Conservation (phyloP, 2,329 filamentous ascomycete species). For the Coleophoma crateriformis region DNA sequence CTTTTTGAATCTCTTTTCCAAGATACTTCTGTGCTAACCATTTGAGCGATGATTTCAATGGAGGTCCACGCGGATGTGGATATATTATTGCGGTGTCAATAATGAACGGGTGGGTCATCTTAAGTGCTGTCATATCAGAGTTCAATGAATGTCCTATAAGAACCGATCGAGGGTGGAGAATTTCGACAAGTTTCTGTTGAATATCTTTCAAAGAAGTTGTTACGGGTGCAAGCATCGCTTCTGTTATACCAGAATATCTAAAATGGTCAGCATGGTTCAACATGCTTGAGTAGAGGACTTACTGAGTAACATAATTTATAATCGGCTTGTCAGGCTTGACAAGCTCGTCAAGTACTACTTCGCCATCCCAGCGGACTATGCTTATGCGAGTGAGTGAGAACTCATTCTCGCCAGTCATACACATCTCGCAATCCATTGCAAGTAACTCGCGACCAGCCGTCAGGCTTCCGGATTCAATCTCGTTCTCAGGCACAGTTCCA, state of each 20-base stretch:
- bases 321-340: slow-evolving; percentile 89
- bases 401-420: slow-evolving; percentile 72
- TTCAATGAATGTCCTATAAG: slow-evolving; percentile 78
- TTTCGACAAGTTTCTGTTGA: slow-evolving; percentile 66
- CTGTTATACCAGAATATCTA: slow-evolving; percentile 83
- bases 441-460: slow-evolving; percentile 76
- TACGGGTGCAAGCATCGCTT: slow-evolving; percentile 73
- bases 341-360: slow-evolving; percentile 78
- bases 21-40: slow-evolving; percentile 85
- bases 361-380: slow-evolving; percentile 79
- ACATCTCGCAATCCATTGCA: slow-evolving; percentile 96
- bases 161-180: slow-evolving; percentile 69
- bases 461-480: slow-evolving; percentile 75
- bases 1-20: slow-evolving; percentile 80
- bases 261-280: slow-evolving; percentile 14
- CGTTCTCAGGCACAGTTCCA: slow-evolving; percentile 59
- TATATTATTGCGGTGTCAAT: slow-evolving; percentile 88
- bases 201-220: slow-evolving; percentile 82
- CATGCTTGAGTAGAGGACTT: slow-evolving; percentile 9
- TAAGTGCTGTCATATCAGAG: slow-evolving; percentile 77
- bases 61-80: slow-evolving; percentile 83
- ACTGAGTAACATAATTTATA: slow-evolving; percentile 81
- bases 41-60: slow-evolving; percentile 85
- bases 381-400: slow-evolving; percentile 87
- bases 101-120: slow-evolving; percentile 85